A percentile compares a stretch with the other conserved stretches of the same genome.
phyloP scores from a whole-genome alignment of 202 grass and related monocot species.

The Panicum virgatum region DNA sequence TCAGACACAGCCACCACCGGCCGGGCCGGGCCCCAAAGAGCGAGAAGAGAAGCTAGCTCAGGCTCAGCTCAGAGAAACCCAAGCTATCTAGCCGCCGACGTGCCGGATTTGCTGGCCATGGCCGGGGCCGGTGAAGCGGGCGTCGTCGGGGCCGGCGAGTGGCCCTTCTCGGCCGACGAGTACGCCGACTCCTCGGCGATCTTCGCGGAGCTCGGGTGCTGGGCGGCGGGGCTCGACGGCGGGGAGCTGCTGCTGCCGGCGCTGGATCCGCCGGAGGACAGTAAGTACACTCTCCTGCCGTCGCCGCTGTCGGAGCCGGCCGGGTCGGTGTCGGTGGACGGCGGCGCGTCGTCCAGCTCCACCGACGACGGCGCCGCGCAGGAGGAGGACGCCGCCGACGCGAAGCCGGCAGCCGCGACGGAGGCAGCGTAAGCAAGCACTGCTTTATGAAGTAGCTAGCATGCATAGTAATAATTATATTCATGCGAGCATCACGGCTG shows the following conservation, averaged over 20 bases:
- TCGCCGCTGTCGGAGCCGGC: not conserved
- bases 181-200: slow-evolving; percentile 46
- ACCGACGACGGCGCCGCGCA: slow-evolving; percentile 28
- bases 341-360: slow-evolving; percentile 49
- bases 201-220: slow-evolving; percentile 52
- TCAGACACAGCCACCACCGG: too few relatives aligned
- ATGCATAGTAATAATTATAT: not conserved
- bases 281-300: not conserved
- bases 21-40: too few relatives aligned
- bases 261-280: slow-evolving; percentile 38
- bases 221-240: slow-evolving; percentile 35
- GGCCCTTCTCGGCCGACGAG: slow-evolving; percentile 46
- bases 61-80: too few relatives aligned
- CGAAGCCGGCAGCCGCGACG: slow-evolving; percentile 16
- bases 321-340: slow-evolving; percentile 38
- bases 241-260: slow-evolving; percentile 25
- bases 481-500: too few relatives aligned
- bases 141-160: slow-evolving; percentile 6
- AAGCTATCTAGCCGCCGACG: not conserved
- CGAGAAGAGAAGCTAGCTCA: not conserved
- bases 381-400: slow-evolving; percentile 42
- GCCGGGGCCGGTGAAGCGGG: not conserved
- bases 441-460: not conserved
- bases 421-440: slow-evolving; percentile 49
- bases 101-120: slow-evolving; percentile 17